These are phyloP conservation scores for Ceratobasidium sp. DNA, from an alignment of 1,284 basidiomycete genomes.

Conservation along the genomic window DNA sequence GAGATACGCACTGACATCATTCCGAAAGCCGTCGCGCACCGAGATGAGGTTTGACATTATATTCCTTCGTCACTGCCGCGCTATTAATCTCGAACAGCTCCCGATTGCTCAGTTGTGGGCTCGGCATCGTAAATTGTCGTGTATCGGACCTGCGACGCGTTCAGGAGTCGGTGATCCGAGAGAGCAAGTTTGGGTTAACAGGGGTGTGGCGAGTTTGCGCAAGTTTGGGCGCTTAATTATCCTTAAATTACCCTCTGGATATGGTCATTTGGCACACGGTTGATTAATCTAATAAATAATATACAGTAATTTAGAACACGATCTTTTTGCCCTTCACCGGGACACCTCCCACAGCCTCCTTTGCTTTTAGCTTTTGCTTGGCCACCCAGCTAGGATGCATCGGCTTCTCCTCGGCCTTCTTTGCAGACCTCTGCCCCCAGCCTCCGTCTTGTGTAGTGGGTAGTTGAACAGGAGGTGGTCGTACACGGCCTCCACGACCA, in stretches of 20 bases:
- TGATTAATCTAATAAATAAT: constrained; percentile 15
- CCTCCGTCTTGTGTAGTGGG: constrained; percentile 49
- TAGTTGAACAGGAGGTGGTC: constrained; percentile 14
- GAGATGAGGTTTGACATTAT: constrained; percentile 89
- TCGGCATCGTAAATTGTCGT: constrained; percentile 32
- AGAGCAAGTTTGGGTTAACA: constrained; percentile 37
- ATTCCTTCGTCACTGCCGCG: constrained; percentile 87
- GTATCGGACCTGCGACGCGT: constrained; percentile 29
- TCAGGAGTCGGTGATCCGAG: constrained; percentile 25
- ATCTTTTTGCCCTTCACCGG: constrained; percentile 62
- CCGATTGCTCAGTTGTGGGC: constrained; percentile 64
- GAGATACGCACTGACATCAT: constrained; percentile 14
- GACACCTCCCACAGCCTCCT: constrained; percentile 53
- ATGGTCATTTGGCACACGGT: neutral
- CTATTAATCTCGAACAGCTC: constrained; percentile 88
- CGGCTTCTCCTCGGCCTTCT: constrained; percentile 59
- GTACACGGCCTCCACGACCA: constrained; percentile 22
- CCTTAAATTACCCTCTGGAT: neutral
- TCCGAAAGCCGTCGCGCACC: constrained; percentile 66
- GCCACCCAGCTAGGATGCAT: constrained; percentile 96
- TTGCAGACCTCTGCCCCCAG: constrained; percentile 50
- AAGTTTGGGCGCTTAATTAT: constrained; percentile 16
- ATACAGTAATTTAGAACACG: constrained; percentile 59
- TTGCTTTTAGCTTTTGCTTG: constrained; percentile 81
- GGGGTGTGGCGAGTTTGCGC: constrained; percentile 30